These are phyloP conservation scores for Lavandula angustifolia DNA, from an alignment of 257 asterid species.

Conservation along the genomic window DNA sequence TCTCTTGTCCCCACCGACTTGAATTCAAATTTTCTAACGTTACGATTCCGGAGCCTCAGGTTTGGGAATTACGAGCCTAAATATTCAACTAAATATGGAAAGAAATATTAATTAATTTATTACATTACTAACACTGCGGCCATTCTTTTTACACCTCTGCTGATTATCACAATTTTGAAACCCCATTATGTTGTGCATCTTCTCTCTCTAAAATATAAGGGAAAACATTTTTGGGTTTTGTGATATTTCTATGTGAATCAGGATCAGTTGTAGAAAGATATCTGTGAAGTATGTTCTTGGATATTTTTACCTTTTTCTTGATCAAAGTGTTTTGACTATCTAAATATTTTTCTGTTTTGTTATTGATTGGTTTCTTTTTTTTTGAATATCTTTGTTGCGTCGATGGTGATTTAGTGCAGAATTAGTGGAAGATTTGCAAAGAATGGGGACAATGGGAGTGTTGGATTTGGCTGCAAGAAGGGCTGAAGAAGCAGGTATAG, in stretches of 20 bases:
- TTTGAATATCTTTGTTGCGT: background rate
- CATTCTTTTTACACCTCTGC: constrained; percentile 10
- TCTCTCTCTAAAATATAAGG: constrained; percentile 28
- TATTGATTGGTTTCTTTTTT: constrained; percentile 9
- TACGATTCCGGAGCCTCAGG: constrained; percentile 59
- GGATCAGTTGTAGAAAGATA: constrained; percentile 40
- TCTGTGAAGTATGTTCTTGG: constrained; percentile 47
- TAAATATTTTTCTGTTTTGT: background rate
- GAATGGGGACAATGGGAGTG: constrained; percentile 51
- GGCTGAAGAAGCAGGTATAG: constrained; percentile 91
- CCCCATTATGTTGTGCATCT: constrained; percentile 30
- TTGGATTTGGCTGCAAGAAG: constrained; percentile 78
- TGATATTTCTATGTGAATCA: constrained; percentile 31
- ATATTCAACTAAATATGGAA: background rate
- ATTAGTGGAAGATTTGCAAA: constrained; percentile 59
- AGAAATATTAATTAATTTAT: constrained; percentile 9
- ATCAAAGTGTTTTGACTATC: background rate
- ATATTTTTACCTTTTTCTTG: constrained; percentile 19
- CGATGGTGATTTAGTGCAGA: constrained; percentile 27
- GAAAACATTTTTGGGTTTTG: constrained; percentile 36
- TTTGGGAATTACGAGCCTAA: constrained; percentile 50
- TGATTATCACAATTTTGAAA: constrained; percentile 29
- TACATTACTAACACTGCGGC: constrained; percentile 20
- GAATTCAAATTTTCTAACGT: constrained; percentile 81
- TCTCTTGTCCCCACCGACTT: constrained; percentile 48